phyloP scores from a whole-genome alignment of 371 early-diverging fungal genomes.

The Syncephalis fuscata region DNA sequence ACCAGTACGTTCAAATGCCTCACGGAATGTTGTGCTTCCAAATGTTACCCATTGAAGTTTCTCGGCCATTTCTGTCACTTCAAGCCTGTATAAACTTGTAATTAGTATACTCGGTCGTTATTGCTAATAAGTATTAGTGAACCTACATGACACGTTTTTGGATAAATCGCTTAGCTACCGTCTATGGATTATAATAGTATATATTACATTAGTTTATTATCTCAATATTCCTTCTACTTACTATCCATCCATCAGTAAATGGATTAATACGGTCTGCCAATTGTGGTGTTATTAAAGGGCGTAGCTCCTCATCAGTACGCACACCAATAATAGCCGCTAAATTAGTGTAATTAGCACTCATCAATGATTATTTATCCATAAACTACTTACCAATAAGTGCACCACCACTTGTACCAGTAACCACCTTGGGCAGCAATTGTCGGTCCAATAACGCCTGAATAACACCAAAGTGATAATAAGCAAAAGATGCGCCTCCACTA shows the following conservation, averaged over 20 bases:
- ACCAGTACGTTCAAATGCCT: constrained; percentile 79
- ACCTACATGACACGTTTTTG: constrained; percentile 4
- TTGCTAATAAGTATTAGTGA: too few relatives aligned
- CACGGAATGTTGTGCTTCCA: constrained; percentile 74
- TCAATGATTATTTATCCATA: too few relatives aligned
- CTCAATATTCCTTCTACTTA: constrained; percentile 13
- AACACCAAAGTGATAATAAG: constrained; percentile 64
- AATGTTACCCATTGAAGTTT: constrained; percentile 54
- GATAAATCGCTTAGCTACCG: constrained; percentile 10
- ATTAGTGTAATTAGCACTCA: constrained; percentile 7
- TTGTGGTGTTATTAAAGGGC: constrained; percentile 40
- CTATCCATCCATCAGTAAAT: constrained; percentile 30
- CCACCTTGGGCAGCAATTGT: constrained; percentile 60
- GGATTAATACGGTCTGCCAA: constrained; percentile 34
- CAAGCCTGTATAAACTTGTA: constrained; percentile 39
- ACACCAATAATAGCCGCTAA: constrained; percentile 65
- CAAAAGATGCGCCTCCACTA: constrained; percentile 79
- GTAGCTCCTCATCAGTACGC: constrained; percentile 63
- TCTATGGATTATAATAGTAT: constrained; percentile 4
- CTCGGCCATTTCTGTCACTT: constrained; percentile 52
- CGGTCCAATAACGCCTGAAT: constrained; percentile 57
- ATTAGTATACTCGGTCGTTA: too few relatives aligned
- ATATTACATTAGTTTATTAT: constrained; percentile 10
- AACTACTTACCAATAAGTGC: constrained; percentile 28
- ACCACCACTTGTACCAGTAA: constrained; percentile 81